These are phyloP conservation scores for Penicillium rolfsii DNA, from an alignment of 2,329 filamentous ascomycete genomes.

Conservation along the genomic window DNA sequence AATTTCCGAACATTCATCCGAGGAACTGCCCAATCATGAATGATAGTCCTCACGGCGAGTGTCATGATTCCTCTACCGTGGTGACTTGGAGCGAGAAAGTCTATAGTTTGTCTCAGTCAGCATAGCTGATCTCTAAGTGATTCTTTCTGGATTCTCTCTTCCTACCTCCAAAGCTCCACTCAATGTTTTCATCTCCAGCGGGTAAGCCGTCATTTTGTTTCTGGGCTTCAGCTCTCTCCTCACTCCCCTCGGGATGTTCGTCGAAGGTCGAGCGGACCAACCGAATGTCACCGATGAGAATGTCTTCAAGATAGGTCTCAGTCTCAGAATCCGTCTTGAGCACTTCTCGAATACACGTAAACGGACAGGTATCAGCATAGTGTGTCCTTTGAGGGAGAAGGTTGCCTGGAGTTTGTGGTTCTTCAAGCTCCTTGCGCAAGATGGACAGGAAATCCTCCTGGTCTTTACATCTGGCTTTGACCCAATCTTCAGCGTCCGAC, in stretches of 20 bases:
- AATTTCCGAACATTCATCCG: constrained; percentile 33
- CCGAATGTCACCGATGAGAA: constrained; percentile 31
- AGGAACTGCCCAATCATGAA: constrained; percentile 33
- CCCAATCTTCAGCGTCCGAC: constrained; percentile 24
- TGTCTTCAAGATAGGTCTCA: constrained; percentile 17
- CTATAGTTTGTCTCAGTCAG: constrained; percentile 10
- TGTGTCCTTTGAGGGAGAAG: background rate
- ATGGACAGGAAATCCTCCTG: background rate
- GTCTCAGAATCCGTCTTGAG: constrained; percentile 6
- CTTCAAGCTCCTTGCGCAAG: constrained; percentile 14
- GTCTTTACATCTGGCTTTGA: constrained; percentile 11
- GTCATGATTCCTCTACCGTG: constrained; percentile 39
- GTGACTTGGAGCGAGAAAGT: constrained; percentile 30
- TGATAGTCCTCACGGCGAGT: constrained; percentile 25
- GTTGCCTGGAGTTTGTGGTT: background rate
- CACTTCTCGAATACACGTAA: constrained; percentile 27
- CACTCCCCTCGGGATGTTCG: constrained; percentile 22
- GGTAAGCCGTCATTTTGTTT: constrained; percentile 24
- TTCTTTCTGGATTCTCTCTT: background rate
- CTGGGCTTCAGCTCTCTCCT: constrained; percentile 22
- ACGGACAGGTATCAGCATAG: constrained; percentile 28
- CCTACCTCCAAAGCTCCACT: constrained; percentile 34
- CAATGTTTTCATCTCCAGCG: constrained; percentile 29
- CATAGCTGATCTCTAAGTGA: background rate
- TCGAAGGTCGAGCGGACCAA: constrained; percentile 32